Percentiles rank a stretch among this genome's conserved stretches.
These are phyloP conservation scores for Sporothrix inflata DNA, from an alignment of 2,329 filamentous ascomycete species.

Conservation along the genomic window DNA sequence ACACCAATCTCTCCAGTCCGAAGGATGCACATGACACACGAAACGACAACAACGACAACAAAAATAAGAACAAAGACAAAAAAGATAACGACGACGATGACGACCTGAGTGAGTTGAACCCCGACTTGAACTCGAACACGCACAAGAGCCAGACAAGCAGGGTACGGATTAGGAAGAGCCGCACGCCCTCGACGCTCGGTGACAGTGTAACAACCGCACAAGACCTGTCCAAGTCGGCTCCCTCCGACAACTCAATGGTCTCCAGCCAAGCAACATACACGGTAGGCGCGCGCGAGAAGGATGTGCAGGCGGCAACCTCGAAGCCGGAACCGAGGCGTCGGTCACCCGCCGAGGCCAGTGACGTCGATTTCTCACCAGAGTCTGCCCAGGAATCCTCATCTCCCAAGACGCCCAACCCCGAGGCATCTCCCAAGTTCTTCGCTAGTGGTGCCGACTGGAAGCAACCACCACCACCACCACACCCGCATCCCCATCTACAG, in stretches of 20 bases:
- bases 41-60: not conserved
- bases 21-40: constrained; percentile 42
- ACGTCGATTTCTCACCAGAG: constrained; percentile 55
- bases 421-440: constrained; percentile 30
- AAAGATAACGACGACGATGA: constrained; percentile 12
- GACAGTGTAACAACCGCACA: constrained; percentile 41
- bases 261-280: constrained; percentile 61
- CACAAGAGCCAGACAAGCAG: constrained; percentile 25
- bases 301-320: not conserved
- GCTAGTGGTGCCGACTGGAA: constrained; percentile 36
- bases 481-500: constrained; percentile 44
- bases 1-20: constrained; percentile 61
- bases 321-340: constrained; percentile 27
- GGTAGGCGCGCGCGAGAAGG: constrained; percentile 5
- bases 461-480: constrained; percentile 54
- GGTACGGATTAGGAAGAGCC: constrained; percentile 24
- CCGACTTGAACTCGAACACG: constrained; percentile 31
- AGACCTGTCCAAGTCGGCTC: constrained; percentile 53
- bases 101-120: constrained; percentile 36
- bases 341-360: constrained; percentile 42
- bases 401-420: constrained; percentile 61
- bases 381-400: constrained; percentile 61
- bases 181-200: constrained; percentile 28
- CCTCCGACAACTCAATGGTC: constrained; percentile 58
- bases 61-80: not conserved